Evolutionary conservation across 352 stramenopile species (phyloP).

Genomic region (Globisporangium cystogenes): DNA sequence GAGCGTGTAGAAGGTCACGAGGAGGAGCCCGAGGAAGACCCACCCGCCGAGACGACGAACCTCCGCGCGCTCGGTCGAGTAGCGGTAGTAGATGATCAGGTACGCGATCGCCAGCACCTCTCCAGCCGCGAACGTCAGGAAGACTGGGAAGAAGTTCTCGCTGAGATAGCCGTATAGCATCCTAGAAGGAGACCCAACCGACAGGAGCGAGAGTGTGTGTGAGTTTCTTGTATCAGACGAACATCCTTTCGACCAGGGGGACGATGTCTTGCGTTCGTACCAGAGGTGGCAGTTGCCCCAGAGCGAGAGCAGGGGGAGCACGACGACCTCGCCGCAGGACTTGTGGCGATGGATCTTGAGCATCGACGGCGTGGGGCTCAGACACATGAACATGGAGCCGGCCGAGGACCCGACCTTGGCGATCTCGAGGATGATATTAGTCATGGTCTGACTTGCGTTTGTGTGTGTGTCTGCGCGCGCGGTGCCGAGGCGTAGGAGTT

Average conservation of each 20-base stretch:
- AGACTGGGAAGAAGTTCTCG: constrained; percentile 30
- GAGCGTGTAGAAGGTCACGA: constrained; percentile 28
- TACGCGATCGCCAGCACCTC: constrained; percentile 22
- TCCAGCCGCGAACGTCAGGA: constrained; percentile 26
- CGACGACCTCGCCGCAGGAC: constrained; percentile 23
- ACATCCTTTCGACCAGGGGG: too few species aligned
- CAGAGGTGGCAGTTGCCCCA: constrained; percentile 30
- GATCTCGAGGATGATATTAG: constrained; percentile 20
- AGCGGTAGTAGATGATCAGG: constrained; percentile 24
- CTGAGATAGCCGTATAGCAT: constrained; percentile 36
- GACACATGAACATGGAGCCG: constrained; percentile 15
- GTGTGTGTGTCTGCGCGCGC: background rate
- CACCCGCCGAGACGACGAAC: constrained; percentile 12
- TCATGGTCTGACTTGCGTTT: constrained; percentile 9
- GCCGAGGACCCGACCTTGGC: constrained; percentile 16
- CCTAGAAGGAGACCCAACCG: background rate
- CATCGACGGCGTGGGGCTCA: constrained; percentile 23
- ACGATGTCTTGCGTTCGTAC: constrained; percentile 4
- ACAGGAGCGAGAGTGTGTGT: background rate
- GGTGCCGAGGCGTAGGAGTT: background rate
- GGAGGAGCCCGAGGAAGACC: constrained; percentile 13
- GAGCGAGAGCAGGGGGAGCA: constrained; percentile 28
- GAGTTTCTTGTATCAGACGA: background rate
- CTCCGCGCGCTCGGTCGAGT: constrained; percentile 20
- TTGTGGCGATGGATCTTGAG: constrained; percentile 20